Conservation (phyloP, 2,329 filamentous ascomycete species). For the Immersiporthe knoxdaviesiana region DNA sequence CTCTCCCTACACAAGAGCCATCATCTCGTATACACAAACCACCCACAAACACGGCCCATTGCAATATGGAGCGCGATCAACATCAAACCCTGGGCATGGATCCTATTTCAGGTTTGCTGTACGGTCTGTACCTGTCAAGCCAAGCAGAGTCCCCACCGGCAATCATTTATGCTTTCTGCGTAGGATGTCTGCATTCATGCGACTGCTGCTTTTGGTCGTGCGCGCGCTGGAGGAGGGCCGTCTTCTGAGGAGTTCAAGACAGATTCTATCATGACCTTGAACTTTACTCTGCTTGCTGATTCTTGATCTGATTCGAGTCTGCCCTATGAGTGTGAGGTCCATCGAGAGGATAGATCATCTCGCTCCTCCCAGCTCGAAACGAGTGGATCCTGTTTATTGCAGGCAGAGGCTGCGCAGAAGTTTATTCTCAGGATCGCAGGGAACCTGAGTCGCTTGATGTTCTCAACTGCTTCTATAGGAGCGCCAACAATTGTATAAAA, state of each 20-base stretch:
- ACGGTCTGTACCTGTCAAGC: not conserved
- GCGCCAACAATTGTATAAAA: not conserved
- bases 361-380: not conserved
- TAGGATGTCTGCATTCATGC: not conserved
- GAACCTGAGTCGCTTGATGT: slow-evolving; percentile 20
- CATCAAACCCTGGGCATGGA: not conserved
- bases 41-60: not conserved
- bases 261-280: not conserved
- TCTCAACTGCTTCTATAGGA: not conserved
- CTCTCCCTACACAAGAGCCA: not conserved
- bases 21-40: not conserved
- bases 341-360: not conserved
- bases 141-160: not conserved
- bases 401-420: slow-evolving; percentile 22
- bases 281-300: not conserved
- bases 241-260: not conserved
- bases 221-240: not conserved
- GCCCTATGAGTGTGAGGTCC: not conserved
- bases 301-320: not conserved
- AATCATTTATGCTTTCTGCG: slow-evolving; percentile 1
- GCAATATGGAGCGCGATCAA: not conserved
- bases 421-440: slow-evolving; percentile 20
- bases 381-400: slow-evolving; percentile 17
- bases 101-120: not conserved
- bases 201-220: not conserved